Conservation (phyloP, 2,329 filamentous ascomycete species). For the Aspergillus cejpii region DNA sequence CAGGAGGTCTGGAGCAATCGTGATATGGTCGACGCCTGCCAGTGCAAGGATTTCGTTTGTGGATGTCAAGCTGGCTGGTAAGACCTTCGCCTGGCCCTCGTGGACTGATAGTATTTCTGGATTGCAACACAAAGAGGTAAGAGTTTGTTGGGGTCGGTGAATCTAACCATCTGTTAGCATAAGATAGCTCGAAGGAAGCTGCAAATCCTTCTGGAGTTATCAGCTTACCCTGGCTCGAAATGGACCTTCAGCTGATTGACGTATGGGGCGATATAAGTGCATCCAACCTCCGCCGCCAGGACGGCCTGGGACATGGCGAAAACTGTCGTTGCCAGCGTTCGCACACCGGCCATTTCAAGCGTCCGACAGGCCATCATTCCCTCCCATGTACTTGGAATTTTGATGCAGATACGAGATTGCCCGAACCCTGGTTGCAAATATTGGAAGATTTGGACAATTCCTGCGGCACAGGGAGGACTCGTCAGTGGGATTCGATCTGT, state of each 20-base stretch:
- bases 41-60: slow-evolving; percentile 54
- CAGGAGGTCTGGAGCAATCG: slow-evolving; percentile 51
- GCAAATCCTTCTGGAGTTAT: neutral
- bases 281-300: slow-evolving; percentile 52
- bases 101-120: slow-evolving; percentile 48
- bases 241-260: slow-evolving; percentile 61
- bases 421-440: slow-evolving; percentile 43
- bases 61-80: slow-evolving; percentile 54
- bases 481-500: neutral
- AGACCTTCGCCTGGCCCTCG: slow-evolving; percentile 44
- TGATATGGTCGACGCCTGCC: slow-evolving; percentile 54
- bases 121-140: slow-evolving; percentile 48
- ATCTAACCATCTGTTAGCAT: slow-evolving; percentile 11
- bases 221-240: slow-evolving; percentile 41
- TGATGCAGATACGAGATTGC: slow-evolving; percentile 52
- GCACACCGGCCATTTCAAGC: slow-evolving; percentile 50
- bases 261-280: slow-evolving; percentile 58
- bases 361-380: slow-evolving; percentile 54
- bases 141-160: slow-evolving; percentile 24
- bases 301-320: slow-evolving; percentile 57
- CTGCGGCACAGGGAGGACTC: slow-evolving; percentile 29
- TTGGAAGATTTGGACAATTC: slow-evolving; percentile 47
- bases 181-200: neutral
- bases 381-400: slow-evolving; percentile 58
- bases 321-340: slow-evolving; percentile 56